These are phyloP conservation scores for Paraleonurus japonicus DNA, from an alignment of 257 asterid species.

Conservation along the genomic window DNA sequence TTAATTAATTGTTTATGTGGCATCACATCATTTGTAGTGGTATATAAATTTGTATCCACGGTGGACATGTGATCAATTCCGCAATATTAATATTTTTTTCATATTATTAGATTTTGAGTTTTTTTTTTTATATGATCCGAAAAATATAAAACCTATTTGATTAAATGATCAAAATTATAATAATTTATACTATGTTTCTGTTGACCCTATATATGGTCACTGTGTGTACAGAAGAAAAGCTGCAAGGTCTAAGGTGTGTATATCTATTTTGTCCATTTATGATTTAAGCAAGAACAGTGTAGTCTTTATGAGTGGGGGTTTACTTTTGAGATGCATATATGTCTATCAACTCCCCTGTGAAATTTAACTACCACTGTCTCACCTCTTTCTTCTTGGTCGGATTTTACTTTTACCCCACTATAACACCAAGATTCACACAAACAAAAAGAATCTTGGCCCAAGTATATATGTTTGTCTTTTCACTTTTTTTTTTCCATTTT, in stretches of 20 bases:
- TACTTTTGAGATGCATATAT: neutral
- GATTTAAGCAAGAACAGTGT: constrained; percentile 1
- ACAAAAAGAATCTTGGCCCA: constrained; percentile 13
- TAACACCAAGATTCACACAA: neutral
- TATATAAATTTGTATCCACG: too few species aligned
- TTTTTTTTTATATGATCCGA: too few species aligned
- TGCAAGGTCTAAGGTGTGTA: constrained; percentile 1
- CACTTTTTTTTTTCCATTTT: neutral
- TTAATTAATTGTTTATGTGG: too few species aligned
- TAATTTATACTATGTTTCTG: neutral
- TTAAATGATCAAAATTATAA: too few species aligned
- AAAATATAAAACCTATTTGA: too few species aligned
- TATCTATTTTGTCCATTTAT: constrained; percentile 23
- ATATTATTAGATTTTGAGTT: too few species aligned
- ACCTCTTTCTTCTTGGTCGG: constrained; percentile 6
- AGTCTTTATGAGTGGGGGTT: neutral
- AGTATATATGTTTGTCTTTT: neutral
- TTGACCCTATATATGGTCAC: neutral
- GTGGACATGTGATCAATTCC: too few species aligned
- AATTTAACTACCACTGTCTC: constrained; percentile 1
- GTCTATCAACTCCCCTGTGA: neutral
- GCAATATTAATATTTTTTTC: too few species aligned
- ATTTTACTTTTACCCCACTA: neutral
- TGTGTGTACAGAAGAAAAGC: neutral
- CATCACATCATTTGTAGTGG: too few species aligned